A percentile compares a stretch with the other conserved stretches of the same genome.
phyloP scores from a whole-genome alignment of 202 grass and related monocot genomes.

The Eragrostis tef region DNA sequence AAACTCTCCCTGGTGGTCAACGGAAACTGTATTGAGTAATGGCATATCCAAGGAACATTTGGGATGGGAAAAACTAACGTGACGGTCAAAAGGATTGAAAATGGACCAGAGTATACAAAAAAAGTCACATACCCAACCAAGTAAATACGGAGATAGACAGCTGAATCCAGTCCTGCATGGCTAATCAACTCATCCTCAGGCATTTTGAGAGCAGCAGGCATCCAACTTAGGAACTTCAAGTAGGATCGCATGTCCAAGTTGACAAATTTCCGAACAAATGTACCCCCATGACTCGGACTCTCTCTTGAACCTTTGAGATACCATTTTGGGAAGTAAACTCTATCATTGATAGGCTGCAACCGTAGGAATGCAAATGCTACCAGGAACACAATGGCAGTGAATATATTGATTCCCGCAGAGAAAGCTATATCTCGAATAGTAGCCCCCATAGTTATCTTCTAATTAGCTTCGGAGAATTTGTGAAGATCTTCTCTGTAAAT shows the following conservation, averaged over 20 bases:
- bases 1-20: background rate
- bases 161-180: conserved; percentile 96
- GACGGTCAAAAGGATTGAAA: conserved; percentile 28
- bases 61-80: conserved; percentile 9
- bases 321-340: conserved; percentile 95
- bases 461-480: conserved; percentile 34
- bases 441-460: conserved; percentile 64
- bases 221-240: conserved; percentile 89
- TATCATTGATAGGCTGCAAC: conserved; percentile 93
- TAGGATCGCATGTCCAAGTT: conserved; percentile 91
- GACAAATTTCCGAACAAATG: conserved; percentile 81
- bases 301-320: conserved; percentile 93
- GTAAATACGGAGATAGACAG: conserved; percentile 95
- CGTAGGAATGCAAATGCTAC: conserved; percentile 89
- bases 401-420: conserved; percentile 86
- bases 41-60: conserved; percentile 7
- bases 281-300: conserved; percentile 71
- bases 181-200: conserved; percentile 96
- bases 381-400: conserved; percentile 67
- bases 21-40: conserved; percentile 15
- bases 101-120: conserved; percentile 7
- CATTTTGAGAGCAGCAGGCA: conserved; percentile 94
- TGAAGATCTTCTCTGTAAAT: conserved; percentile 35
- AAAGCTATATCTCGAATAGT: conserved; percentile 73
- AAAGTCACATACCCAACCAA: conserved; percentile 70